Evolutionary conservation across 2,329 filamentous ascomycete species (phyloP), one percentile per base, ranked within the genome.

Genomic region (Paecilomyces variotii): DNA sequence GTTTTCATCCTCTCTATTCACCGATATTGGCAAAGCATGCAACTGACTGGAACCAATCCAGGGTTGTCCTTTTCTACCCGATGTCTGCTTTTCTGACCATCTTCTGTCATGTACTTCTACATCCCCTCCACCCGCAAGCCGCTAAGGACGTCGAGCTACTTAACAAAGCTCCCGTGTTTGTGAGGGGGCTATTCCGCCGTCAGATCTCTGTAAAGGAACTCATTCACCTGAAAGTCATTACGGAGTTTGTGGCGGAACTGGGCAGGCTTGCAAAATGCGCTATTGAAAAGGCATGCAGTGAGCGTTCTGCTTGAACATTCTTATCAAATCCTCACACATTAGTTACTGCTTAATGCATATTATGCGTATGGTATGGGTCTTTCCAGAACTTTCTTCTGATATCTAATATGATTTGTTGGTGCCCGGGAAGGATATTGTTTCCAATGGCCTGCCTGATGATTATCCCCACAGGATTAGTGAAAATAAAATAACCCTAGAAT

Each of bases 61-160:
- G 82, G 81, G 68, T 78, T n/a, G 67, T 84, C 2, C 72, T 83
- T 2, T 84, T 83, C 63, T 85, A 85, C 57, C 82, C 82, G 0
- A 78, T 82, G 57, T 79, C 80, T 0, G 82, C 82, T 0, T 70
- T 83, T 12, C 71, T 84, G 56, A 77, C 76, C 0, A 72, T 85
- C 0, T 85, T 85, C 63, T 82, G 79, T 70, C 82, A 80, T 59
- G 76, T 84, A 30, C 69, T 85, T 0, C 70, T 75, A 25, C 73
- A 80, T 30, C 82, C 83, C 0, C 68, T 76, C 0, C 70, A 79
- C 27, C 69, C 74, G 0, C 69, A 76, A 27, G 75, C 80, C 0
- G 63, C 70, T 1, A 67, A 73, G 2, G 82, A 85, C 57, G 64
- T 84, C 3, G 73, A 75, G 4, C 70, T 83, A 0, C 70, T 85